phyloP scores from a whole-genome alignment of 257 asterid genomes.

The Nicotiana attenuata region DNA sequence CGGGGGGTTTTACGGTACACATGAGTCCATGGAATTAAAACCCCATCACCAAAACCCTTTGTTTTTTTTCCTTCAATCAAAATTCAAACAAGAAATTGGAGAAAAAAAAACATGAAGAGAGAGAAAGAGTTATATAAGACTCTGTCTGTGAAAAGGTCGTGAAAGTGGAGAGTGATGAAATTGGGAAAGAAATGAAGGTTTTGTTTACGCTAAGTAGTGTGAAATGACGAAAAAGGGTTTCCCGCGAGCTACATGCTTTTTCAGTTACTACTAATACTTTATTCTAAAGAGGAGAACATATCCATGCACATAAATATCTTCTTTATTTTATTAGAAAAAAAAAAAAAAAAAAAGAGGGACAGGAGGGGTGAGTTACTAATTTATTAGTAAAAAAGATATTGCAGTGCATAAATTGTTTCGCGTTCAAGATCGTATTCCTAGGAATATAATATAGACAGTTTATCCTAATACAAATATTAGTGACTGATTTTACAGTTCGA shows the following conservation, averaged over 20 bases:
- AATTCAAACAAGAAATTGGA: neutral
- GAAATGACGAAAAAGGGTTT: constrained; percentile 1
- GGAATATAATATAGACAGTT: too few species aligned
- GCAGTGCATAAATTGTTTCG: too few species aligned
- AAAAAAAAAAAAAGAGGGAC: too few species aligned
- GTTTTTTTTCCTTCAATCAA: neutral
- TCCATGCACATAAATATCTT: neutral
- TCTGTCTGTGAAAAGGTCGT: neutral
- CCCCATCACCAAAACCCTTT: neutral
- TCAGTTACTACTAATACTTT: neutral
- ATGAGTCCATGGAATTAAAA: constrained; percentile 7
- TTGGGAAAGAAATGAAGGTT: neutral
- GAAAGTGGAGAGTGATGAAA: neutral
- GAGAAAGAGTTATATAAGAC: neutral
- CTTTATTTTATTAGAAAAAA: neutral
- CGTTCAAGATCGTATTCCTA: too few species aligned
- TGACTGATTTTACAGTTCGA: too few species aligned
- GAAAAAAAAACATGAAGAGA: neutral
- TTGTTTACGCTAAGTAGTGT: neutral
- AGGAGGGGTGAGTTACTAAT: too few species aligned
- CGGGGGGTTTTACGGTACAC: neutral
- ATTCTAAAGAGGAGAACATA: neutral
- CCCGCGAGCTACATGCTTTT: constrained; percentile 4
- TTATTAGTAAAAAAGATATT: too few species aligned
- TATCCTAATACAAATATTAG: too few species aligned